Evolutionary conservation across 2,329 filamentous ascomycete species (phyloP), one percentile per base, ranked within the genome.

Genomic region (Huntiella abstrusa): DNA sequence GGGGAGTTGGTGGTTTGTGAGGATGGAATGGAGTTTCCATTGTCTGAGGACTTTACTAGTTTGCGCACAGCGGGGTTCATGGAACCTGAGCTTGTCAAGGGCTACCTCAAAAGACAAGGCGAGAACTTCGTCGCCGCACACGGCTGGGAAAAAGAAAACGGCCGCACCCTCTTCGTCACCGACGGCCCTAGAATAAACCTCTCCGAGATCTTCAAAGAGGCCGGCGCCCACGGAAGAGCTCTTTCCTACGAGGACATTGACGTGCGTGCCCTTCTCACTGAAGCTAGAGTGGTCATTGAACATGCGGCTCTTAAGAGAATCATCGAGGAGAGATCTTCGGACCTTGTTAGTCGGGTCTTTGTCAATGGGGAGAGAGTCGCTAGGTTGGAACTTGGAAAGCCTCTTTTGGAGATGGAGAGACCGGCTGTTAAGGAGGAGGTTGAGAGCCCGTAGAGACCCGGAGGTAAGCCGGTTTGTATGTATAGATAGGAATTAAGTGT

Each of bases 201-300:
- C 42, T 80, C 77, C 53, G 69, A 69, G 34, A 77, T 79, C 33
- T 67, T 94, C 57, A 69, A 72, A 44, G 64, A 73, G 49, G 63
- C 79, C 51, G 73, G 71, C 6, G 65, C 73, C 56, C 72, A 86
- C 51, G 84, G 82, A 15, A 73, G 76, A 47, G 79, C 80, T 6
- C 65, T 86, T 54, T 71, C 74, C 48, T 67, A 80, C 49, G 66
- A 71, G n/a, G 81, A 93, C 52, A 84, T 98, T 33, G 91, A 96
- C 62, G 85, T 98, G 52, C 98, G 96, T 72, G 83, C 96, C 60
- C 63, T 98, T 52, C 64, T 98, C 53, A 83, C 91, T 66, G 77
- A 80, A 46, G 82, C 83, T 46, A 77, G 86, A 56, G 67, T 98
- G 51, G 77, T 98, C 50, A 76, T 98, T 56, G 91, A 98, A 71